Evolutionary conservation across 75 land plant genomes (phyloP).

Genomic region (Picea sitchensis): DNA sequence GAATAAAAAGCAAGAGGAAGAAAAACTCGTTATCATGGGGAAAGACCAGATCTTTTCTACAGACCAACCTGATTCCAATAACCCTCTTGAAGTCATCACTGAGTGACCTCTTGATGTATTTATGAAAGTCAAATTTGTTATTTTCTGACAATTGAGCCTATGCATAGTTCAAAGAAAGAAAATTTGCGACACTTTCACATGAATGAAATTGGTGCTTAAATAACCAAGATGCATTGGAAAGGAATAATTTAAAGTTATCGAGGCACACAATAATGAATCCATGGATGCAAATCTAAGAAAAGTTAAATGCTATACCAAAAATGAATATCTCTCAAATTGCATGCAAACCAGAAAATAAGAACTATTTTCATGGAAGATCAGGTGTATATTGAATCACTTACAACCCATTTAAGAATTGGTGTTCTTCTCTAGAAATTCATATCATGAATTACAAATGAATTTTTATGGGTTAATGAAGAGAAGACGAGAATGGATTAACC

Average conservation of each 20-base stretch:
- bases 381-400: slow-evolving; percentile 11
- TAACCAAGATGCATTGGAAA: neutral
- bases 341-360: neutral
- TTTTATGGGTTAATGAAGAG: slow-evolving; percentile 10
- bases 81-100: neutral
- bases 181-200: neutral
- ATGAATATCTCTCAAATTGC: neutral
- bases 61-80: neutral
- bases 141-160: slow-evolving; percentile 59
- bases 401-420: slow-evolving; percentile 19
- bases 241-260: neutral
- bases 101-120: neutral
- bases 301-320: neutral
- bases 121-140: neutral
- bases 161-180: neutral
- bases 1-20: too few species aligned
- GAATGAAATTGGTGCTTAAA: neutral
- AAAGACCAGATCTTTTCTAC: too few species aligned
- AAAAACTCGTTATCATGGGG: too few species aligned
- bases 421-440: slow-evolving; percentile 15
- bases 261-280: slow-evolving; percentile 71
- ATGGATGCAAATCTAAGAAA: slow-evolving; percentile 30
- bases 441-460: slow-evolving; percentile 21
- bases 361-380: neutral
- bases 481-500: too few species aligned